Evolutionary conservation across 228 moss, liverwort and hornwort species (phyloP).

Genomic region (Sphagnum fallax): DNA sequence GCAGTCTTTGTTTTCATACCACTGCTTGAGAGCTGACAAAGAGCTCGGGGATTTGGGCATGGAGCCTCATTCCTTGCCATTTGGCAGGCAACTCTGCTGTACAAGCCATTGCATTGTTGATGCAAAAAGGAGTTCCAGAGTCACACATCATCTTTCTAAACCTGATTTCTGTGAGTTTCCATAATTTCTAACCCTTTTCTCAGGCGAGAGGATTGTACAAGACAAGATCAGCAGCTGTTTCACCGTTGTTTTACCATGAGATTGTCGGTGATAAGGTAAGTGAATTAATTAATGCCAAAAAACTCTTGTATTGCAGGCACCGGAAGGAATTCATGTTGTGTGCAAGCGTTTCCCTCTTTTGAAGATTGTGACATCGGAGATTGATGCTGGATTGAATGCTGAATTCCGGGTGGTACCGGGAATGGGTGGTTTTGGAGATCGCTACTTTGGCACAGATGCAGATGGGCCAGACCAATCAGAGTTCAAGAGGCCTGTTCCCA

Average conservation of each 20-base stretch:
- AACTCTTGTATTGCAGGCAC: slow-evolving; percentile 29
- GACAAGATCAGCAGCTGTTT: too few species aligned
- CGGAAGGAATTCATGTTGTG: slow-evolving; percentile 89
- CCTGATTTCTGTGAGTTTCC: slow-evolving; percentile 60
- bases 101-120: slow-evolving; percentile 83
- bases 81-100: slow-evolving; percentile 83
- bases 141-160: slow-evolving; percentile 85
- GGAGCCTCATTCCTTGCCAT: neutral
- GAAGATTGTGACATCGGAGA: slow-evolving; percentile 98
- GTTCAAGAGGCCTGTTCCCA: slow-evolving; percentile 17
- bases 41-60: too few species aligned
- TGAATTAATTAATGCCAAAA: too few species aligned
- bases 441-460: slow-evolving; percentile 94
- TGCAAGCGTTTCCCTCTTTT: slow-evolving; percentile 82
- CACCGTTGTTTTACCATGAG: too few species aligned
- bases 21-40: too few species aligned
- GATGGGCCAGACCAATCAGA: slow-evolving; percentile 37
- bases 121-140: slow-evolving; percentile 85
- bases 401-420: slow-evolving; percentile 86
- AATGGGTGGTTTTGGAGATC: slow-evolving; percentile 96
- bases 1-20: too few species aligned
- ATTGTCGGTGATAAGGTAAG: too few species aligned
- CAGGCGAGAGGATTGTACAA: too few species aligned
- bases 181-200: neutral
- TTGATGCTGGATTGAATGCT: slow-evolving; percentile 72